Evolutionary conservation across 306 rosid species (phyloP).

Genomic region (Lagenaria siceraria): DNA sequence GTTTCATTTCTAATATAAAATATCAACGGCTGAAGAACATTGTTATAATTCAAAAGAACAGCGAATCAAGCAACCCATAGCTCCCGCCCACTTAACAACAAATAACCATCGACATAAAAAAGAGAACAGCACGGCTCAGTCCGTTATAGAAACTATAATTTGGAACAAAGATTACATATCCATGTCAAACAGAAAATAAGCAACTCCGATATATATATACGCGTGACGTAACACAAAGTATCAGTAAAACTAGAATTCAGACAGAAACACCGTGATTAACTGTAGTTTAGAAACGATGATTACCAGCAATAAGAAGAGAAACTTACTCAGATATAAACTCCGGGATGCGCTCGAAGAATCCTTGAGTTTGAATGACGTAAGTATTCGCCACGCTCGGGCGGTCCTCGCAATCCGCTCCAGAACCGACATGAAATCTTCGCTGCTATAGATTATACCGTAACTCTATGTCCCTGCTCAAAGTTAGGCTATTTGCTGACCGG

Average conservation of each 20-base stretch:
- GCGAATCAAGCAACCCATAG: not conserved
- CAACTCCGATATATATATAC: not conserved
- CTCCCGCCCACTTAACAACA: not conserved
- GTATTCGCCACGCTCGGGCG: conserved; percentile 21
- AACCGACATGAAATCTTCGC: conserved; percentile 23
- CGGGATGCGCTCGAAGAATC: conserved; percentile 17
- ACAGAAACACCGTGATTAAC: not conserved
- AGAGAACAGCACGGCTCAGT: not conserved
- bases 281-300: not conserved
- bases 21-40: not conserved
- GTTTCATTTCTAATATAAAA: not conserved
- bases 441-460: not conserved
- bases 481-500: not conserved
- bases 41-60: not conserved
- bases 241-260: not conserved
- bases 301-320: not conserved
- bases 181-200: not conserved
- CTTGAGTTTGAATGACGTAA: conserved; percentile 34
- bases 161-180: not conserved
- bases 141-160: not conserved
- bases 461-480: not conserved
- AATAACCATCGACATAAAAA: not conserved
- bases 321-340: conserved; percentile 23
- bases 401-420: conserved; percentile 24
- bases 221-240: not conserved